A percentile compares a stretch with the other conserved stretches of the same genome.
Evolutionary conservation across 2,329 filamentous ascomycete genomes (phyloP).

Genomic region (Claviceps paspali): DNA sequence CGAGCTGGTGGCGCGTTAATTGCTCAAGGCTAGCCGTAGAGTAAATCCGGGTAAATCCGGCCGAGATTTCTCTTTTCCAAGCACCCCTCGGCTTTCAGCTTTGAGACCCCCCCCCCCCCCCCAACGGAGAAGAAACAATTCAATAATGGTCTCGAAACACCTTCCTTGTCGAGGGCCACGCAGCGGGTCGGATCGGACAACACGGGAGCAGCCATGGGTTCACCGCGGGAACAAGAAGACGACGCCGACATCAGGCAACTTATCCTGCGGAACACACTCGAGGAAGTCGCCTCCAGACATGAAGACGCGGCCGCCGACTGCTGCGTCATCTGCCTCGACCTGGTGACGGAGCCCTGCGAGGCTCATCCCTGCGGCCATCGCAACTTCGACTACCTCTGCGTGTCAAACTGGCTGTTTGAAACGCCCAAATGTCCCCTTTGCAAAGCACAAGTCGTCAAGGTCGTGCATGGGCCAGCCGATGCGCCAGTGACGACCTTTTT

Average conservation of each 20-base stretch:
- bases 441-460: slow-evolving; percentile 37
- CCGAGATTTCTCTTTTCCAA: too few species aligned
- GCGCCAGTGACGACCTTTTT: slow-evolving; percentile 34
- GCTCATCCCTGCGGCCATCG: slow-evolving; percentile 64
- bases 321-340: slow-evolving; percentile 81
- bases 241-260: slow-evolving; percentile 23
- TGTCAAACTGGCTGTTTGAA: slow-evolving; percentile 67
- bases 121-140: too few species aligned
- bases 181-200: neutral
- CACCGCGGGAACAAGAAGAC: neutral
- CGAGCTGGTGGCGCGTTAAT: too few species aligned
- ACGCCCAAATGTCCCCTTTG: slow-evolving; percentile 67
- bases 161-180: too few species aligned
- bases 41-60: too few species aligned
- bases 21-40: too few species aligned
- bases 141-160: too few species aligned
- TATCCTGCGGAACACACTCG: slow-evolving; percentile 29
- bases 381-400: slow-evolving; percentile 74
- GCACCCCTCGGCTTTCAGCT: too few species aligned
- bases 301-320: slow-evolving; percentile 19
- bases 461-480: slow-evolving; percentile 47
- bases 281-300: slow-evolving; percentile 21
- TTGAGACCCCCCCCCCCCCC: too few species aligned
- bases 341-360: slow-evolving; percentile 54
- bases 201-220: neutral